phyloP scores from a whole-genome alignment of 352 stramenopile species.

The Phytophthora colocasiae region DNA sequence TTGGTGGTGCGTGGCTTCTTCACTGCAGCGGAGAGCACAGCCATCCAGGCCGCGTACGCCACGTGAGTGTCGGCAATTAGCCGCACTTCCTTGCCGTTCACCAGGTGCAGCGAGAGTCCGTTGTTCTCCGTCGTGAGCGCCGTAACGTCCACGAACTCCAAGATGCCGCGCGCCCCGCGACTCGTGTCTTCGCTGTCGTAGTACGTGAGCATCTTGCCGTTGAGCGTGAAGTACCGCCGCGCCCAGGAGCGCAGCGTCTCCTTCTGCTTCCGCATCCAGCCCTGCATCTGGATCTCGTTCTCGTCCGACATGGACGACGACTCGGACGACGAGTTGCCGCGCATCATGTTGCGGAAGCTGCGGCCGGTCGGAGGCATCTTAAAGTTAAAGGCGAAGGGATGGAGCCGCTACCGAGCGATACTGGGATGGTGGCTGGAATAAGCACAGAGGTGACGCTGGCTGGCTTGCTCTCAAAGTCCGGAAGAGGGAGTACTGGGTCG shows the following conservation, averaged over 20 bases:
- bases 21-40: slow-evolving; percentile 68
- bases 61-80: slow-evolving; percentile 84
- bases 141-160: slow-evolving; percentile 78
- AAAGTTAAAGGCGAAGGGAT: neutral
- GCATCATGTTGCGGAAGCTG: slow-evolving; percentile 72
- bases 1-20: slow-evolving; percentile 59
- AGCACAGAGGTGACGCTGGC: slow-evolving; percentile 14
- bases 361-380: slow-evolving; percentile 60
- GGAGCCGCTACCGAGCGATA: neutral
- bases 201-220: slow-evolving; percentile 75
- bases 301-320: slow-evolving; percentile 67
- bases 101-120: slow-evolving; percentile 71
- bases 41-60: slow-evolving; percentile 81
- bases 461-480: neutral
- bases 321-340: slow-evolving; percentile 63
- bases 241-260: slow-evolving; percentile 75
- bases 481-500: slow-evolving; percentile 24
- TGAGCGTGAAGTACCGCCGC: slow-evolving; percentile 78
- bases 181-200: slow-evolving; percentile 83
- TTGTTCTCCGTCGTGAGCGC: slow-evolving; percentile 81
- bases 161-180: slow-evolving; percentile 59
- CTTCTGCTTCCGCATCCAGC: slow-evolving; percentile 89
- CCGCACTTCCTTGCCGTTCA: slow-evolving; percentile 72
- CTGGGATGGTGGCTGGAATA: slow-evolving; percentile 21
- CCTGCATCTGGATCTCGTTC: slow-evolving; percentile 81